Evolutionary conservation across 768 basidiomycete genomes (phyloP).

Genomic region (Gautieria morchelliformis): DNA sequence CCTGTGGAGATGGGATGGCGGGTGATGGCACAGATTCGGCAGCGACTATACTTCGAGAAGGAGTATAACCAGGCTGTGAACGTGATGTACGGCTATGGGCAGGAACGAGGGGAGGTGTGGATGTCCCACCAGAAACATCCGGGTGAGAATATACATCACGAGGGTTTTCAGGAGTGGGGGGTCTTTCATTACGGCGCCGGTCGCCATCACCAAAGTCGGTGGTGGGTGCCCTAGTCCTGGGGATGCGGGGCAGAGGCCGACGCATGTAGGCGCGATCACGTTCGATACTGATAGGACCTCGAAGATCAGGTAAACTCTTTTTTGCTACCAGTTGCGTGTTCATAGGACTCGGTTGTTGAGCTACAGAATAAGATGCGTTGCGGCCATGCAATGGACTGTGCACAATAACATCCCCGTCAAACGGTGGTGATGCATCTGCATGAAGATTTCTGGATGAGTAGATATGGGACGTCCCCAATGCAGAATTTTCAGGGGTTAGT

Average conservation of each 20-base stretch:
- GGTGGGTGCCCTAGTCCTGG: neutral
- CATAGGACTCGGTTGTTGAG: conserved; percentile 24
- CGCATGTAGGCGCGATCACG: conserved; percentile 17
- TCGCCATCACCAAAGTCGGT: neutral
- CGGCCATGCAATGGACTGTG: conserved; percentile 30
- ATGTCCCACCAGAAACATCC: neutral
- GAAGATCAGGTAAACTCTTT: conserved; percentile 83
- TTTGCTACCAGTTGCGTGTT: conserved; percentile 41
- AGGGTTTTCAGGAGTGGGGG: neutral
- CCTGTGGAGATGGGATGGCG: conserved; percentile 17
- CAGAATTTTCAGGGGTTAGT: conserved; percentile 33
- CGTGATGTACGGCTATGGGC: neutral
- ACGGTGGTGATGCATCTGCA: conserved; percentile 47
- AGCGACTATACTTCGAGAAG: neutral
- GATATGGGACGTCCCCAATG: conserved; percentile 37
- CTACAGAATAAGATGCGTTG: conserved; percentile 42
- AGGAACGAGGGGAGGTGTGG: neutral
- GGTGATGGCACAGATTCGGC: conserved; percentile 24
- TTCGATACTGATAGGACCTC: conserved; percentile 31
- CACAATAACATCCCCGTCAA: conserved; percentile 34
- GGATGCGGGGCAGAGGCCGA: conserved; percentile 2
- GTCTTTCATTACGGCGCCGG: neutral
- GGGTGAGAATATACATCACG: neutral
- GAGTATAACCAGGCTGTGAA: neutral
- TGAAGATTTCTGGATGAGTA: conserved; percentile 39